These are phyloP conservation scores for Pholiota molesta DNA, from an alignment of 768 basidiomycete species.

Conservation along the genomic window DNA sequence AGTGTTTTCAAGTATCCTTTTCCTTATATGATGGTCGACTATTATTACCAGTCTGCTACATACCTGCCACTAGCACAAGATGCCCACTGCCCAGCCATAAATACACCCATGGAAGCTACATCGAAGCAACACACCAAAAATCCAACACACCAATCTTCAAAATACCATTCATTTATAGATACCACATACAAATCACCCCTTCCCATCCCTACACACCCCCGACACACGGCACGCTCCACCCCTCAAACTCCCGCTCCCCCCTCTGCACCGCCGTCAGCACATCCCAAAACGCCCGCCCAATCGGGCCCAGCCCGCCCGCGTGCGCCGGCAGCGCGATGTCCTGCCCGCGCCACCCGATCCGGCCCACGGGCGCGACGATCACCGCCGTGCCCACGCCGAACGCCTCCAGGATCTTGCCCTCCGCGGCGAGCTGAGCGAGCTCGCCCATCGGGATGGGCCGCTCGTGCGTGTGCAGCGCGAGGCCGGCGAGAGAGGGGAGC, in stretches of 20 bases:
- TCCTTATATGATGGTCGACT: too few relatives aligned
- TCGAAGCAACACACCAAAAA: too few relatives aligned
- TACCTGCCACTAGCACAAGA: too few relatives aligned
- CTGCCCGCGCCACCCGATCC: slow-evolving; percentile 52
- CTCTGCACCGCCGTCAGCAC: slow-evolving; percentile 74
- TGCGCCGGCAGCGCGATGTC: slow-evolving; percentile 56
- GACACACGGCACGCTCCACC: slow-evolving; percentile 55
- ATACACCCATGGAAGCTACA: too few relatives aligned
- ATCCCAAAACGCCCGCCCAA: slow-evolving; percentile 67
- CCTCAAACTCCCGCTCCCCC: slow-evolving; percentile 60
- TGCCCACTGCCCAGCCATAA: too few relatives aligned
- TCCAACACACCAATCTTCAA: too few relatives aligned
- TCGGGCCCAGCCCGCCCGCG: slow-evolving; percentile 45
- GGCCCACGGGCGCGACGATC: slow-evolving; percentile 63
- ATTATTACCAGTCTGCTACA: too few relatives aligned
- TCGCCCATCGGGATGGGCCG: slow-evolving; percentile 62
- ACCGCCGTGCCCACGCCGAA: slow-evolving; percentile 83
- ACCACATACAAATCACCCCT: too few relatives aligned
- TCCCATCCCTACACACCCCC: too few relatives aligned
- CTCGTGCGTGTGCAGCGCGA: slow-evolving; percentile 53
- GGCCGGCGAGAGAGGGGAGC: slow-evolving; percentile 42
- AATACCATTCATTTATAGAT: too few relatives aligned
- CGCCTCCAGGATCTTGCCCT: slow-evolving; percentile 68
- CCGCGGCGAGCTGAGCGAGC: slow-evolving; percentile 44
- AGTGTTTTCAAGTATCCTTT: too few relatives aligned